A percentile compares a stretch with the other conserved stretches of the same genome.
These are phyloP conservation scores for Dacryopinax spathularia DNA, from an alignment of 768 basidiomycete species.

Conservation along the genomic window DNA sequence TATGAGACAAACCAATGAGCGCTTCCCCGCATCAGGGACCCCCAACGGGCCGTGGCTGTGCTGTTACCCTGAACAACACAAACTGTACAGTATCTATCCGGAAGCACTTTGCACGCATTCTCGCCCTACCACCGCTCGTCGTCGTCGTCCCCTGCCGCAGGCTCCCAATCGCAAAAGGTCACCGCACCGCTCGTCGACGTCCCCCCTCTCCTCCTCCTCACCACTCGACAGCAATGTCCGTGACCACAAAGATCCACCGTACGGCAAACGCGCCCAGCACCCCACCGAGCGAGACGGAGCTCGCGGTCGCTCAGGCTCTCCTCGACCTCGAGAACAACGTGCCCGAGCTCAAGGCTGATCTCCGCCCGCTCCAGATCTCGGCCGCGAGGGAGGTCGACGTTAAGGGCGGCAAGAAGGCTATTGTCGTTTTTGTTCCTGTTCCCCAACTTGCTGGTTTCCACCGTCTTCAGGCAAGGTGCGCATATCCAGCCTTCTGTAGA, in stretches of 20 bases:
- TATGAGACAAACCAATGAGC: too few relatives aligned
- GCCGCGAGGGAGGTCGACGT: conserved; percentile 98
- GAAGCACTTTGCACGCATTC: background rate
- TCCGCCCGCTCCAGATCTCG: conserved; percentile 90
- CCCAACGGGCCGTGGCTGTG: too few relatives aligned
- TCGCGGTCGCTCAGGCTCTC: conserved; percentile 82
- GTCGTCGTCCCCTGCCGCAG: conserved; percentile 13
- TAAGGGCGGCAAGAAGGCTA: conserved; percentile 98
- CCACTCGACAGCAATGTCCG: conserved; percentile 11
- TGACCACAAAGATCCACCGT: conserved; percentile 67
- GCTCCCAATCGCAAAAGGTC: background rate
- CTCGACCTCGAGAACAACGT: conserved; percentile 97
- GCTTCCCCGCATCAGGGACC: too few relatives aligned
- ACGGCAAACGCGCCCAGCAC: conserved; percentile 90
- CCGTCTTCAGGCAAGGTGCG: conserved; percentile 89
- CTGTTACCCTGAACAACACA: background rate
- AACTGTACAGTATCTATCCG: background rate
- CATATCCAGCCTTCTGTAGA: background rate
- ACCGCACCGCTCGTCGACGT: background rate
- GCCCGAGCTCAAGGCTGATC: conserved; percentile 93
- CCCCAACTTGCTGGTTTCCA: conserved; percentile 97
- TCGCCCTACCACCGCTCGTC: background rate
- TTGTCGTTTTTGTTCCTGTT: conserved; percentile 94
- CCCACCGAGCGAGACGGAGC: conserved; percentile 82
- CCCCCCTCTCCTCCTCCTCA: conserved; percentile 14